Percentiles rank a stretch among this genome's conserved stretches.
These are phyloP conservation scores for Elongisporangium prolatum DNA, from an alignment of 352 stramenopile species.

Conservation along the genomic window DNA sequence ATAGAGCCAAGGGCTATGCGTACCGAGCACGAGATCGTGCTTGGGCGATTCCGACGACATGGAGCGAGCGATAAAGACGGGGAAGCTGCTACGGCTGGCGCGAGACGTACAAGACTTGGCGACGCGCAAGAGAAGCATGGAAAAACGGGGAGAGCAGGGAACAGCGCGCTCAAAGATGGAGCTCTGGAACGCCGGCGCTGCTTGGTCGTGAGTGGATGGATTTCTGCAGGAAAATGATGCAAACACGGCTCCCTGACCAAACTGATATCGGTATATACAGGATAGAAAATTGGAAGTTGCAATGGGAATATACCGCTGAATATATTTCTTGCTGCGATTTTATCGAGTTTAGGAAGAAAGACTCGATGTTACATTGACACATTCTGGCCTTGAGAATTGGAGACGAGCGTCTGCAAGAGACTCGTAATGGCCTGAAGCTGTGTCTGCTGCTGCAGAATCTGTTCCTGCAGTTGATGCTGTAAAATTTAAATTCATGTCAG, in stretches of 20 bases:
- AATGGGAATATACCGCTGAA: background rate
- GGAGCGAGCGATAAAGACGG: background rate
- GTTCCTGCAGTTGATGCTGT: conserved; percentile 29
- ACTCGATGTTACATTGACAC: background rate
- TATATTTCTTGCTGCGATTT: background rate
- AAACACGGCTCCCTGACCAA: conserved; percentile 3
- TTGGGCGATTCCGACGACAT: conserved; percentile 21
- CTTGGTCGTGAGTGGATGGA: conserved; percentile 1
- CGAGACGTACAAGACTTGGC: conserved; percentile 6
- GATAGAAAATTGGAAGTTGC: background rate
- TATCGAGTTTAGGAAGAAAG: too few species aligned
- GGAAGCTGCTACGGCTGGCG: conserved; percentile 6
- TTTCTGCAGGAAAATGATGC: conserved; percentile 8
- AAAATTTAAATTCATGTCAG: background rate
- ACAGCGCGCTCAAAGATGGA: conserved; percentile 1
- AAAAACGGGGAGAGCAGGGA: conserved; percentile 4
- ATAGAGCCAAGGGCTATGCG: conserved; percentile 4
- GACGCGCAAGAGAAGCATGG: conserved; percentile 50
- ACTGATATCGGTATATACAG: conserved; percentile 2
- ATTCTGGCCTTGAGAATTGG: background rate
- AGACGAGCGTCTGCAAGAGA: conserved; percentile 22
- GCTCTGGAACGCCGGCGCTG: conserved; percentile 1
- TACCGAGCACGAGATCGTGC: conserved; percentile 55
- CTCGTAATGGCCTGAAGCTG: conserved; percentile 31
- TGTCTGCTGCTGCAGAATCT: conserved; percentile 29